These are phyloP conservation scores for Salvia splendens DNA, from an alignment of 257 asterid species.

Conservation along the genomic window DNA sequence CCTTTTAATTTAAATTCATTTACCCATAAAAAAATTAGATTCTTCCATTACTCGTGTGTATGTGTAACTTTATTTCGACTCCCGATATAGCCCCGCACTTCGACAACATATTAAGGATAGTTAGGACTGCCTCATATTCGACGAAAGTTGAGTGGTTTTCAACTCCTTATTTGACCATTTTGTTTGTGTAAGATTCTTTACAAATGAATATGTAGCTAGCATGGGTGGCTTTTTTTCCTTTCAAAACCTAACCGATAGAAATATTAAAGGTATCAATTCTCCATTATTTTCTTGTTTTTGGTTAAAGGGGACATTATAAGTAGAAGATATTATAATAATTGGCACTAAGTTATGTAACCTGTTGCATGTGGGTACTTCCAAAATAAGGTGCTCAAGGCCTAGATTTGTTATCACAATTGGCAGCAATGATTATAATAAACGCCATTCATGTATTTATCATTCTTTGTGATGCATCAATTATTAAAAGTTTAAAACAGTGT, in stretches of 20 bases:
- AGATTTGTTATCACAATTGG: conserved; percentile 34
- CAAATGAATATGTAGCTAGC: conserved; percentile 23
- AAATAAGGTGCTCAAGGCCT: conserved; percentile 36
- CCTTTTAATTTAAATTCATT: too few relatives aligned
- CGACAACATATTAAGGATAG: too few relatives aligned
- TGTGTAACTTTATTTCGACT: too few relatives aligned
- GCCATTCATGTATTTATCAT: conserved; percentile 4
- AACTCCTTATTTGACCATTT: too few relatives aligned
- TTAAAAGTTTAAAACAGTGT: neutral
- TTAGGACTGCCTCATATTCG: neutral
- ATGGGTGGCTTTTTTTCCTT: conserved; percentile 45
- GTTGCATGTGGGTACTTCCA: conserved; percentile 32
- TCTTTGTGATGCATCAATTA: neutral
- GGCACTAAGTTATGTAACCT: conserved; percentile 15
- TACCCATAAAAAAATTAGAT: too few relatives aligned
- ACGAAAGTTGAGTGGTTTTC: neutral
- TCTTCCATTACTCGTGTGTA: too few relatives aligned
- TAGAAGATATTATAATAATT: neutral
- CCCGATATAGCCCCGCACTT: too few relatives aligned
- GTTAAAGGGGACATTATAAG: neutral
- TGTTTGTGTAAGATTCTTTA: conserved; percentile 43
- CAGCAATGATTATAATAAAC: conserved; percentile 31
- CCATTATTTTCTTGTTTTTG: neutral
- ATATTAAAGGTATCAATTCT: neutral
- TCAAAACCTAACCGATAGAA: conserved; percentile 38